Evolutionary conservation across 2,329 filamentous ascomycete species (phyloP), one percentile per base, ranked within the genome.

Genomic region (Penicillium sp.): DNA sequence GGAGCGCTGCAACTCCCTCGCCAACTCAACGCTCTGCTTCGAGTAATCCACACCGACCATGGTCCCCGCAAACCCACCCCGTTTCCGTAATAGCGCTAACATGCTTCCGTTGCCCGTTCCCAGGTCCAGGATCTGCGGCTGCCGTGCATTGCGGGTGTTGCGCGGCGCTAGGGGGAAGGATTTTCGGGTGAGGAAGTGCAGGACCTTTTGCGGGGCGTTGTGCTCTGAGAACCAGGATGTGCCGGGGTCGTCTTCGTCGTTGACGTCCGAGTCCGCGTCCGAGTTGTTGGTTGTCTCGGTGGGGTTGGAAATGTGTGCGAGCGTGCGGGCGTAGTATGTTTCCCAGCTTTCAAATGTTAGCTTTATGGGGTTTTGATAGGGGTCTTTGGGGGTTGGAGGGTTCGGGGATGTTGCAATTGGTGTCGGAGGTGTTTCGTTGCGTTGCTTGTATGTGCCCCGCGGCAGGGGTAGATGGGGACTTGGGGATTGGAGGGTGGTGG

Each of bases 151-250:
- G 11, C 36, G 60, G 46, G 67, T 78, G 57, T 70, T 67, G 28
- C 62, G 61, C 20, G 74, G 72, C 28, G 75, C 65, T 4, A 75
- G 62, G 56, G 83, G 68, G 25, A 77, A 73, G 1, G 71, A 71
- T 13, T 76, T 71, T 3, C 76, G 73, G 3, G 76, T 76, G 7
- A 95, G 81, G 69, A 87, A 91, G 9, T 76, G 71, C 22, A 95
- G 73, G 53, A 95, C 84, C 66, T 92, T 92, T 56, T 85, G 79
- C 66, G 96, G 90, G 55, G 94, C 94, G 66, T 88, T 85, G 28
- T 90, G 89, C 75, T 97, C 94, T 69, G 91, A 88, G 80, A 99
- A 99, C 94, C 94, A 99, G 63, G 94, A 85, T 27, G 91, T 95
- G 60, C 92, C 92, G 53, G 87, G 87, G 76, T 77, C 73, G 10